Conservation (phyloP, 1,284 basidiomycete species). For the Ustilago sp. region DNA sequence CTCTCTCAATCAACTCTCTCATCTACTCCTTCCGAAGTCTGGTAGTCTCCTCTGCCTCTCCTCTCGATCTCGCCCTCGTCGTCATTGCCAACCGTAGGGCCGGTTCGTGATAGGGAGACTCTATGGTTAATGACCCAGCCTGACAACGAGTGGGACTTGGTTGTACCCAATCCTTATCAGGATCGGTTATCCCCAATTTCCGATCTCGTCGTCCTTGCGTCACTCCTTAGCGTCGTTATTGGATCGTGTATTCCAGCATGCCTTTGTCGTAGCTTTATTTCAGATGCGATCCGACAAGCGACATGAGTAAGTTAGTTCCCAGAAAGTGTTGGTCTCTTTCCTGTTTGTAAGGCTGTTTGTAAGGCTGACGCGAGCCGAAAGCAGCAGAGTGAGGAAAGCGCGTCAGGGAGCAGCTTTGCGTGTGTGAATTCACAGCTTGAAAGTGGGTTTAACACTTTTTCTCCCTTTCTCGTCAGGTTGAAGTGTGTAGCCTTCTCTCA, state of each 20-base stretch:
- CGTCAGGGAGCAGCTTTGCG: constrained; percentile 25
- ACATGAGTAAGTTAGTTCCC: not conserved
- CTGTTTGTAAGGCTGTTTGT: constrained; percentile 10
- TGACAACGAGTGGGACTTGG: no score
- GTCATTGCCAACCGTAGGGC: no score
- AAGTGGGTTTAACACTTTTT: not conserved
- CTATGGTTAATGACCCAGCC: no score
- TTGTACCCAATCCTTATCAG: no score
- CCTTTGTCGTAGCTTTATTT: constrained; percentile 1
- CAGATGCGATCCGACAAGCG: constrained; percentile 20
- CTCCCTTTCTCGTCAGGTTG: constrained; percentile 1
- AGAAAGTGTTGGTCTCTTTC: constrained; percentile 28
- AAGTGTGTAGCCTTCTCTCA: not conserved
- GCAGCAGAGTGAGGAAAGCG: constrained; percentile 5
- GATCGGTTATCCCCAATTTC: no score
- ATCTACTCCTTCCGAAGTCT: no score
- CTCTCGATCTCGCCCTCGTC: no score
- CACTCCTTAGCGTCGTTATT: no score
- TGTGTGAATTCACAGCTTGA: not conserved
- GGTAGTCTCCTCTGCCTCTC: no score
- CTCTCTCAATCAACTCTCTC: no score
- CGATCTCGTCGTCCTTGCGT: no score
- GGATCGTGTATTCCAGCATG: not conserved
- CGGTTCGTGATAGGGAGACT: no score
- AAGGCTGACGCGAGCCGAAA: constrained; percentile 25